Evolutionary conservation across 345 rosid genomes (phyloP), one percentile per base, ranked within the genome.

Genomic region (Ailanthus altissimus): DNA sequence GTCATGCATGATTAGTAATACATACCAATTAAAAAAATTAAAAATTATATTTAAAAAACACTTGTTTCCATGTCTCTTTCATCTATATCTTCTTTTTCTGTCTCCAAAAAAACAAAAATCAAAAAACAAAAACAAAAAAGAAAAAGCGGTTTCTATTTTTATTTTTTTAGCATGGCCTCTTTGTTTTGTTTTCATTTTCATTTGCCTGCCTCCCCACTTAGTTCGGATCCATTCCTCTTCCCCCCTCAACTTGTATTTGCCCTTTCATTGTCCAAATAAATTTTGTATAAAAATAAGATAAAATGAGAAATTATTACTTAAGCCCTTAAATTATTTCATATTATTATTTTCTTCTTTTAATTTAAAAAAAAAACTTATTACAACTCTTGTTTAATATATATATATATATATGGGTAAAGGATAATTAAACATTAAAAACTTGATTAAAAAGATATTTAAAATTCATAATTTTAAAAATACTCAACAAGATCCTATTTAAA

Each of bases 211-310:
- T 86, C 78, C 77, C 90, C 90, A 81, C 84, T 77, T 83, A 83
- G 83, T 85, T 84, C 83, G 90, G 93, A 85, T 88, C 91, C 86
- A 58, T 51, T 54, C 38, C 38, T 32, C 77, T 36, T 58, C 67
- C 21, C 59, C 80, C 81, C 32, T 61, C 70, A 21, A 23, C 49
- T 49, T 65, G 68, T 15, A 75, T 53, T 62, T 14, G 46, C 74
- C 68, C 77, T 83, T 78, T 69, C 76, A 70, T 75, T 66, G 36
- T 75, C 79, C 82, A 63, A 76, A 75, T 73, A 53, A 13, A 78
- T n/a, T n/a, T n/a, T n/a, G n/a, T n/a, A n/a, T n/a, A 38, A 51
- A 47, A 58, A 51, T 70, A 21, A 45, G 7, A 6, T 8, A 8
- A 46, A 46, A 8, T 6, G 0, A 8, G 7, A 6, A 46, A 46